Conservation (phyloP, 2,329 filamentous ascomycete species). For the Rhinocladiella similis region DNA sequence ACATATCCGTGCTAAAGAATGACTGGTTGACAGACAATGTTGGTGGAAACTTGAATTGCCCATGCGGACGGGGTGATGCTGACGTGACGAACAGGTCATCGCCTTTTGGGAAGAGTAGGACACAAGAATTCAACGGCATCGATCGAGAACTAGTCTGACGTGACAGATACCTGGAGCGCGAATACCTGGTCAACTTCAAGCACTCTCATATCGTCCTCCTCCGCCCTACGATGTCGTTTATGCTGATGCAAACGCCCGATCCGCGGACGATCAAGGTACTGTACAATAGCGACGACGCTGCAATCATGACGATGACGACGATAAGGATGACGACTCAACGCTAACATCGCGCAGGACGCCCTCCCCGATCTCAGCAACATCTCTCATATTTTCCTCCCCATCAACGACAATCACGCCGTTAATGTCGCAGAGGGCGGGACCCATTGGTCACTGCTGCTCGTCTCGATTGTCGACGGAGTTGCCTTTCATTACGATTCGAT, state of each 20-base stretch:
- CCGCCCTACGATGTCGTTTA: constrained; percentile 87
- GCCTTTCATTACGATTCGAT: constrained; percentile 97
- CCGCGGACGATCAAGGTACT: constrained; percentile 50
- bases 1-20: constrained; percentile 81
- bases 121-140: background rate
- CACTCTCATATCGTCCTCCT: constrained; percentile 86
- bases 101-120: constrained; percentile 95
- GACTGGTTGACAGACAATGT: constrained; percentile 98
- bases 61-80: background rate
- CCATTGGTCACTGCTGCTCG: constrained; percentile 92
- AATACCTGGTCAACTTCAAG: constrained; percentile 77
- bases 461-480: constrained; percentile 82
- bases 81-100: constrained; percentile 65
- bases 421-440: constrained; percentile 81
- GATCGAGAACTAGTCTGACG: constrained; percentile 12
- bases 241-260: constrained; percentile 74
- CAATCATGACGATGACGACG: constrained; percentile 27
- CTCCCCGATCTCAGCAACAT: constrained; percentile 78
- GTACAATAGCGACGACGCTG: background rate
- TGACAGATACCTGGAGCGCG: constrained; percentile 75
- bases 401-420: constrained; percentile 83
- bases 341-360: constrained; percentile 58
- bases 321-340: too few species aligned
- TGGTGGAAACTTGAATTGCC: constrained; percentile 35
- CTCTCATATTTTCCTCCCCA: constrained; percentile 92